These are phyloP conservation scores for Cladosporium velox DNA, from an alignment of 2,329 filamentous ascomycete species.

Conservation along the genomic window DNA sequence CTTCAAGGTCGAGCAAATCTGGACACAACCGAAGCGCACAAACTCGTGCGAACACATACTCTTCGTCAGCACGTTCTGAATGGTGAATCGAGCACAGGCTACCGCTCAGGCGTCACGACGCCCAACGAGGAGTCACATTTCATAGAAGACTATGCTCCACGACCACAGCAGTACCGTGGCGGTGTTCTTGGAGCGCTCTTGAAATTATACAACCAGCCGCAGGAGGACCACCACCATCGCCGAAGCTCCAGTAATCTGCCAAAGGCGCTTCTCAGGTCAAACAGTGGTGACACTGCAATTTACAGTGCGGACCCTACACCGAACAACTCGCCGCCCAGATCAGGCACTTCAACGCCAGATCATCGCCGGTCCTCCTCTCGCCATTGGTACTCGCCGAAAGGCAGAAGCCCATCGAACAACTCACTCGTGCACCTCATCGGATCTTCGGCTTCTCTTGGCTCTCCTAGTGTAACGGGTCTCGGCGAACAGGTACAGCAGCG, in stretches of 20 bases:
- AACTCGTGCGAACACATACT: constrained; percentile 47
- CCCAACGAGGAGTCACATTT: constrained; percentile 52
- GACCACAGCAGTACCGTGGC: constrained; percentile 68
- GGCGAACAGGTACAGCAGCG: constrained; percentile 46
- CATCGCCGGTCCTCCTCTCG: constrained; percentile 27
- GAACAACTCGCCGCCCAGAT: constrained; percentile 43
- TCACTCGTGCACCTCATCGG: constrained; percentile 49
- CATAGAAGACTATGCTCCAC: constrained; percentile 65
- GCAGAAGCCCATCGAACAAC: constrained; percentile 39
- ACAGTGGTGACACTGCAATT: constrained; percentile 20
- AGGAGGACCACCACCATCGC: constrained; percentile 10
- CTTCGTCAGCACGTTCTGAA: constrained; percentile 24
- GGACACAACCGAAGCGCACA: constrained; percentile 47
- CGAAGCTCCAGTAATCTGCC: constrained; percentile 22
- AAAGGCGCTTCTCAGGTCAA: constrained; percentile 21
- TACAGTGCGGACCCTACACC: constrained; percentile 19
- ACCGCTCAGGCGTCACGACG: constrained; percentile 51
- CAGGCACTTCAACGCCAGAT: constrained; percentile 46
- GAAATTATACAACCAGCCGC: constrained; percentile 62
- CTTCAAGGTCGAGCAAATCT: constrained; percentile 22
- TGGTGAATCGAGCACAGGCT: constrained; percentile 21
- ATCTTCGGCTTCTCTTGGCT: constrained; percentile 46
- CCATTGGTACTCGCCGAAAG: constrained; percentile 41
- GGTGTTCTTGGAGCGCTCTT: constrained; percentile 73
- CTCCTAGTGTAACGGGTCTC: constrained; percentile 44